Base-by-base conservation (phyloP, 2,329 filamentous ascomycete genomes). In the Fusarium sarcochroum region DNA sequence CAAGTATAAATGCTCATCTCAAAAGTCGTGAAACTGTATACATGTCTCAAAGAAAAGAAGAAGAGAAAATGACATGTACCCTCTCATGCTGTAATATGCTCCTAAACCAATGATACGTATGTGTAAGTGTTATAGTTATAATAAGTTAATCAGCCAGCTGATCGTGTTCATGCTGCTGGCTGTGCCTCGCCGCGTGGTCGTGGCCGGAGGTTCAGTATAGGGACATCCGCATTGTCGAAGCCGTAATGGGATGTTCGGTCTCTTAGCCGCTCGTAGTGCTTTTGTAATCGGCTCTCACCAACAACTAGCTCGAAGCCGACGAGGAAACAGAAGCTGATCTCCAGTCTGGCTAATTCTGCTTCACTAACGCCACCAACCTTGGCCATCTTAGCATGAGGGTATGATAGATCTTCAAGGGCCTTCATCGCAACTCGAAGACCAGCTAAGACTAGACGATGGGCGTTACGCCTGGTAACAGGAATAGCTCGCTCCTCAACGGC, bases 381-480 rank as follows among this genome's bases (percentile, higher is more conserved):
- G 18, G 95, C 90, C 69, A 98, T 90, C 56, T 93, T 91, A 62
- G 86, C 86, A 80, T 98, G 95, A 10, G 93, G 89, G 80, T 97
- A 97, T 71, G 91, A 92, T 54, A 95, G 86, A 78, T 98, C 95
- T 79, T 99, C 95, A n/a, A 98, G 82, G 1, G 93, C 93, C 81
- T 98, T 99, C 87, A 94, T 96, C 15, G 95, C 94, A 5, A 98
- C 92, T 35, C 94, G 85, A 53, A 98, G 84, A 8, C 92, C 93
- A 0, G 93, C 94, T 17, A 99, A 86, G 32, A 97, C 85, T 9
- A 98, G 83, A 4, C 96, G 89, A 78, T 99, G 95, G 64, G 93
- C 91, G 66, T 97, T 98, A 58, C 93, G 88, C 58, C 87, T 86
- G 4, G 94, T 97, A 9, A 97, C 91, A 1, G 91, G 90, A 21